Base-by-base conservation (phyloP, 139 green algal species). In the Pleodorina starrii region DNA sequence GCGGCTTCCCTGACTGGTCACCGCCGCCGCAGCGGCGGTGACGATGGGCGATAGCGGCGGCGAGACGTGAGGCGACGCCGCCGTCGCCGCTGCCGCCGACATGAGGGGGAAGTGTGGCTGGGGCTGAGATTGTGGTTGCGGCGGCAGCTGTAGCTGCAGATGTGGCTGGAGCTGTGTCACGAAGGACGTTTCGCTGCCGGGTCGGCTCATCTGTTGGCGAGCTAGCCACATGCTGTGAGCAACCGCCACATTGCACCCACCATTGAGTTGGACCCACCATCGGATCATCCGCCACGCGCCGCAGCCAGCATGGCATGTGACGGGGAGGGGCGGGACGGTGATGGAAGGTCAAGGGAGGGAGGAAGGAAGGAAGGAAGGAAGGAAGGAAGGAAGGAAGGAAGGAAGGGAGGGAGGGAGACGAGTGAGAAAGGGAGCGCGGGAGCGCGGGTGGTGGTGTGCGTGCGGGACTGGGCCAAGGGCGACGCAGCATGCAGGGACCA, bases 181-280 rank as follows among this genome's bases (percentile, higher is more conserved):
- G 72, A 54, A 1, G 1, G 72, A 80, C 21, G 29, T 35, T 38
- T 60, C 23, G 38, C 27, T 69, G 51, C 40, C 54, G 27, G 57
- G 16, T 0, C 36, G 57, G 14, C 36, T 72, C 23, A 25, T 36
- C 32, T 44, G 51, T 35, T 71, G 51, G 7, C 42, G 57, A 11
- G 79, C 79, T 9, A 86, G 79, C 79, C 79, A 86, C 79, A 86
- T 86, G 57, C 57, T 86, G 79, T 43, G n/a, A n/a, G n/a, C n/a
- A n/a, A n/a, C n/a, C n/a, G n/a, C n/a, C n/a, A n/a, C n/a, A n/a
- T n/a, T n/a, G n/a, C n/a, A n/a, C n/a, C n/a, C n/a, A n/a, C n/a
- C n/a, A n/a, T n/a, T n/a, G n/a, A n/a, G n/a, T n/a, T n/a, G n/a
- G n/a, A n/a, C n/a, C n/a, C n/a, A n/a, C n/a, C n/a, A n/a, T n/a